Evolutionary conservation across 768 basidiomycete species (phyloP), one percentile per base, ranked within the genome.

Genomic region (Suillus sp.): DNA sequence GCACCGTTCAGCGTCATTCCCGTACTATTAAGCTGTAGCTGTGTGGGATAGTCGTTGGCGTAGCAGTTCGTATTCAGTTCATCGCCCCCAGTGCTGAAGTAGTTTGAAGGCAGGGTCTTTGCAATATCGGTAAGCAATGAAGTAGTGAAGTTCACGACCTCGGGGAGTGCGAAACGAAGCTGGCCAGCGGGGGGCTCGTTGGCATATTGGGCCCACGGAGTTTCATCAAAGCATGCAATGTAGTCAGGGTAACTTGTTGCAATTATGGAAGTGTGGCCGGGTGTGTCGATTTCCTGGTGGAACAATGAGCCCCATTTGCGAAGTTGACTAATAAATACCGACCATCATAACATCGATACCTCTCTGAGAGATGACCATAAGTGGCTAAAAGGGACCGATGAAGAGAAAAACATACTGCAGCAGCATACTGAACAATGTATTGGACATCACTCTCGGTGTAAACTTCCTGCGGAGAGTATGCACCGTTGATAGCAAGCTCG

Each of bases 171-270:
- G 60, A 95, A 81, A 47, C 90, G 88, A 13, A 95, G 84, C 70
- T 95, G 92, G 0, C 93, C 93, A 0, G 92, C 84, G 0, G 93
- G 93, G 1, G 93, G 93, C 65, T 94, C 89, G 66, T 78, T 81
- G 7, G 90, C 90, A 62, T 84, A 91, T 5, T 72, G 76, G 0
- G 76, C 20, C 88, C 90, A 90, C 0, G 88, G 89, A 2, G 79
- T 73, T 2, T 78, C 80, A 18, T 81, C 72, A 18, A 77, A 71
- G 67, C 93, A 94, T 1, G 92, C 92, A 43, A 95, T 73, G 62
- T 86, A 84, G 35, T 93, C 89, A 0, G 93, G 93, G 69, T 91
- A 84, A 0, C 89, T 80, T 9, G 77, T 67, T 2, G 80, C 81
- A 43, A 95, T 88, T 35, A 80, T 75, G 1, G 88, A 80, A 2